These are phyloP conservation scores for Gaultheria prostrata DNA, from an alignment of 148 eudicot species.

Conservation along the genomic window DNA sequence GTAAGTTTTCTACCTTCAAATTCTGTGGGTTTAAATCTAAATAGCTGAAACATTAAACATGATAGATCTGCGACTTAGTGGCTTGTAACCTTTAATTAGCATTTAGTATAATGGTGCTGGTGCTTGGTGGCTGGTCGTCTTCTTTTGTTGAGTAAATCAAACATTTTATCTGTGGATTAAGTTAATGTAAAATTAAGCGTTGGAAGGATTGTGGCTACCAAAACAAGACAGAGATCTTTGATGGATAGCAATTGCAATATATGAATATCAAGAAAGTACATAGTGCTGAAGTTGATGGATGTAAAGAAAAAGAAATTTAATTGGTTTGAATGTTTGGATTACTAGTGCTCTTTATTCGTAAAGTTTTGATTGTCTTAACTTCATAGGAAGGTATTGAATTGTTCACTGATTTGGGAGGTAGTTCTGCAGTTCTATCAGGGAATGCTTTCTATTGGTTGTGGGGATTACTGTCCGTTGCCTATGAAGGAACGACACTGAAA, in stretches of 20 bases:
- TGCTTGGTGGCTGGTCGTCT: not conserved
- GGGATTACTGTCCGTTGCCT: not conserved
- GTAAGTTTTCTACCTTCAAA: not conserved
- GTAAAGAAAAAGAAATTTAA: not conserved
- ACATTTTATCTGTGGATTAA: not conserved
- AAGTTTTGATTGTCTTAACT: not conserved
- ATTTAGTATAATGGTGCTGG: not conserved
- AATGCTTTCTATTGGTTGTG: not conserved
- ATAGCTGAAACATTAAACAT: not conserved
- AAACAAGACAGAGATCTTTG: not conserved
- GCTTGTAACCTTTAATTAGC: not conserved
- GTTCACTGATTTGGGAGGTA: not conserved
- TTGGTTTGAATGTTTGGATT: not conserved
- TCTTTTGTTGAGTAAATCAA: not conserved
- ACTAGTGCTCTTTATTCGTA: not conserved
- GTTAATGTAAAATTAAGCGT: not conserved
- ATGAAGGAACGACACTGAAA: not conserved
- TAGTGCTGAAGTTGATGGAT: not conserved
- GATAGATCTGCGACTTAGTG: not conserved
- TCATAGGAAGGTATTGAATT: not conserved
- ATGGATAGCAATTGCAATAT: not conserved
- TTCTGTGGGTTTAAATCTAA: not conserved
- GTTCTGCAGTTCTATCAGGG: not conserved
- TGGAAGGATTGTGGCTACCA: conserved; percentile 1
- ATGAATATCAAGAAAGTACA: not conserved